phyloP scores from a whole-genome alignment of 2,329 filamentous ascomycete species.

The Colletotrichum lini region DNA sequence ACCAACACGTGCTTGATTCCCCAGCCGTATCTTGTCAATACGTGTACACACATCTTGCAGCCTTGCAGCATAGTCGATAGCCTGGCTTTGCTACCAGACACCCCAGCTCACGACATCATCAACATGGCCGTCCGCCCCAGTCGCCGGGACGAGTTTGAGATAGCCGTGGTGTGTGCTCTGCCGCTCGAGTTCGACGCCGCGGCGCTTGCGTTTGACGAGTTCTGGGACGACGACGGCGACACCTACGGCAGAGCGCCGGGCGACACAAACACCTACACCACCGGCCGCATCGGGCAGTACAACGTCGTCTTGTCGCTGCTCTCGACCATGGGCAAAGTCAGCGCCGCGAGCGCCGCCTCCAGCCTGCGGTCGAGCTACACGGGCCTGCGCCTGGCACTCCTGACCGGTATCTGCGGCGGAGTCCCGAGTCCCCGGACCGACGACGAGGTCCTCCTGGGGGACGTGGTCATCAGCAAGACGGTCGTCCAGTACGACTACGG shows the following conservation, averaged over 20 bases:
- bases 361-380: constrained; percentile 53
- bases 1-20: too few relatives aligned
- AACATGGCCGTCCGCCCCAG: background rate
- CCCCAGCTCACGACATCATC: too few relatives aligned
- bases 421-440: constrained; percentile 44
- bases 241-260: constrained; percentile 45
- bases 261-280: constrained; percentile 49
- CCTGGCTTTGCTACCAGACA: too few relatives aligned
- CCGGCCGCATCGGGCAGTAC: constrained; percentile 47
- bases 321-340: constrained; percentile 49
- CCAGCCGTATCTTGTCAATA: too few relatives aligned
- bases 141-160: constrained; percentile 36
- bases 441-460: constrained; percentile 48
- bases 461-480: constrained; percentile 51
- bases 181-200: constrained; percentile 46
- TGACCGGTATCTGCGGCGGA: constrained; percentile 59
- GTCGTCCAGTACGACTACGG: constrained; percentile 50
- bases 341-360: constrained; percentile 46
- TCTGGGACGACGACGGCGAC: constrained; percentile 47
- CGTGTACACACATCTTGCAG: too few relatives aligned
- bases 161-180: constrained; percentile 50
- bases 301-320: constrained; percentile 49
- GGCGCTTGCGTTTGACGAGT: constrained; percentile 46
- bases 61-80: too few relatives aligned
- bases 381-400: constrained; percentile 51